Evolutionary conservation across 2,329 filamentous ascomycete genomes (phyloP).

Genomic region (Macrophomina phaseolina): DNA sequence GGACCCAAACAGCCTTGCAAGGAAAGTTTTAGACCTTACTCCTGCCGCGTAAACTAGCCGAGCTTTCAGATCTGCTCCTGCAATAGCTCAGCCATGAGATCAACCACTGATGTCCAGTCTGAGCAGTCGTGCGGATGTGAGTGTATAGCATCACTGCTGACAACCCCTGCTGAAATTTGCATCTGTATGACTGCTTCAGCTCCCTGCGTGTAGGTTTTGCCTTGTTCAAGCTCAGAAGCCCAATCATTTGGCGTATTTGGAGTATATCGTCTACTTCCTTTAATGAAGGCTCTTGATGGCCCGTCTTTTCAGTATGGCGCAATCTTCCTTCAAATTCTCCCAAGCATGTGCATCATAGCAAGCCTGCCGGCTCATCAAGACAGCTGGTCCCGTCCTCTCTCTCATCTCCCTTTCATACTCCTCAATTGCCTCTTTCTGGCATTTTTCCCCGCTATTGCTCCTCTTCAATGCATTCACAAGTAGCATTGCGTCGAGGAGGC

Average conservation of each 20-base stretch:
- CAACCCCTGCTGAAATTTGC: no score
- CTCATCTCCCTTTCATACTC: slow-evolving; percentile 29
- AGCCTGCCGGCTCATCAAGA: slow-evolving; percentile 30
- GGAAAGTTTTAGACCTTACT: no score
- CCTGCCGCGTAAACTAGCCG: no score
- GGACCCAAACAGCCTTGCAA: no score
- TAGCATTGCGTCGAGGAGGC: slow-evolving; percentile 28
- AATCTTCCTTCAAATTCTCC: slow-evolving; percentile 20
- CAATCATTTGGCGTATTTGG: not conserved
- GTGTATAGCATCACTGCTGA: no score
- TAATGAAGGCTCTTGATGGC: not conserved
- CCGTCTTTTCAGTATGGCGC: not conserved
- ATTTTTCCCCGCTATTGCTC: slow-evolving; percentile 1
- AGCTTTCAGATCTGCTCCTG: no score
- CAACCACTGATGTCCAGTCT: no score
- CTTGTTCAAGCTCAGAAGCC: no score
- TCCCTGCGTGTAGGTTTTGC: no score
- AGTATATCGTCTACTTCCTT: not conserved
- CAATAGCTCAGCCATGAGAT: no score
- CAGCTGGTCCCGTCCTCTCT: slow-evolving; percentile 24
- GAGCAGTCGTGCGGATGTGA: no score
- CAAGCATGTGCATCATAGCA: slow-evolving; percentile 32
- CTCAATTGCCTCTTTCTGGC: slow-evolving; percentile 25
- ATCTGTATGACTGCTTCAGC: no score
- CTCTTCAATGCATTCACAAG: slow-evolving; percentile 21